phyloP scores from a whole-genome alignment of 1,284 basidiomycete species.

The Malassezia restricta region DNA sequence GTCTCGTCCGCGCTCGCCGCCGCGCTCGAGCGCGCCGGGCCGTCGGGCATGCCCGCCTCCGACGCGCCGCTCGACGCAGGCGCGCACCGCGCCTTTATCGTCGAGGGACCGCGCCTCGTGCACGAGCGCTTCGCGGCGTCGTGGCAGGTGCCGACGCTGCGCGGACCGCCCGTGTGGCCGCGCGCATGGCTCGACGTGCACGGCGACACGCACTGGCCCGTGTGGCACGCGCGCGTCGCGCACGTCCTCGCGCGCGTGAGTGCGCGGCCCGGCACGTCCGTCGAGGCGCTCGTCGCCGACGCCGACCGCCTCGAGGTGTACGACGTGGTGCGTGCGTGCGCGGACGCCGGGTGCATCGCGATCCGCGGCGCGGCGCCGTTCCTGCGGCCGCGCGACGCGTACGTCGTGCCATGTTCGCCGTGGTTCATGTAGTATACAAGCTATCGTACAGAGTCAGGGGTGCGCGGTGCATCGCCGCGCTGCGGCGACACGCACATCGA shows the following conservation, averaged over 20 bases:
- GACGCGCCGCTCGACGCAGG: too few species aligned
- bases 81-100: too few species aligned
- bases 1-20: not conserved
- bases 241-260: not conserved
- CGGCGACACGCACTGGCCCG: not conserved
- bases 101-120: conserved; percentile 8
- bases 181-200: conserved; percentile 7
- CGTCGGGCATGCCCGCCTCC: too few species aligned
- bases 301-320: conserved; percentile 8
- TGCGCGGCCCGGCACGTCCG: conserved; percentile 5
- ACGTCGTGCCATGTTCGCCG: not conserved
- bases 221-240: conserved; percentile 3
- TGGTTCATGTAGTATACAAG: not conserved
- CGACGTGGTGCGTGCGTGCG: conserved; percentile 1
- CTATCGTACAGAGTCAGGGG: not conserved
- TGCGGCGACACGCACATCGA: not conserved
- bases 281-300: not conserved
- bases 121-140: not conserved
- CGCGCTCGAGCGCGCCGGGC: too few species aligned
- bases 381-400: not conserved
- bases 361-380: not conserved
- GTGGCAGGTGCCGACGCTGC: conserved; percentile 1
- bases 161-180: not conserved
- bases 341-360: not conserved
- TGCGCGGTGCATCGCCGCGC: not conserved